Evolutionary conservation across 352 stramenopile species (phyloP).

Genomic region (Nothophytophthora sp.): DNA sequence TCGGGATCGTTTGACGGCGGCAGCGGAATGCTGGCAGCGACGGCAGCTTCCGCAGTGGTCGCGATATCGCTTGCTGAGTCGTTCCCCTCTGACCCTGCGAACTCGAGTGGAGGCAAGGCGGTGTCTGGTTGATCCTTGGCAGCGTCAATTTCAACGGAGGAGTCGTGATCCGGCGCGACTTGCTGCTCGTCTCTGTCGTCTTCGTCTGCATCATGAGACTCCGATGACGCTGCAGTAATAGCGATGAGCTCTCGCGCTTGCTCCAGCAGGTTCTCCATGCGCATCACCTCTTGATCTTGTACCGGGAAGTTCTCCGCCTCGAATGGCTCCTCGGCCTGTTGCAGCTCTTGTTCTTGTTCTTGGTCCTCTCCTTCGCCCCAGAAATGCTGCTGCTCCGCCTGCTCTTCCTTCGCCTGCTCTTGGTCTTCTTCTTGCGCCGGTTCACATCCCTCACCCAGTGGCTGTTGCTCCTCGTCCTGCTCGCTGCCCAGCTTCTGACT

Average conservation of each 20-base stretch:
- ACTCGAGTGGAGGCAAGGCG: neutral
- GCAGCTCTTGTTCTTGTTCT: neutral
- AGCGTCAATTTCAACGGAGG: slow-evolving; percentile 4
- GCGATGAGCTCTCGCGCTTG: slow-evolving; percentile 8
- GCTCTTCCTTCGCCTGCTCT: neutral
- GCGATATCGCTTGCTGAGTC: slow-evolving; percentile 7
- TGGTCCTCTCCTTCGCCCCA: neutral
- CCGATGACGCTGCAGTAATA: slow-evolving; percentile 3
- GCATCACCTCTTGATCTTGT: slow-evolving; percentile 6
- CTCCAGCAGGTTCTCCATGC: neutral
- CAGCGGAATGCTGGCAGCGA: slow-evolving; percentile 15
- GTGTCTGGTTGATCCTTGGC: slow-evolving; percentile 2
- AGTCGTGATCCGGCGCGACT: neutral
- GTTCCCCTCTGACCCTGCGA: neutral
- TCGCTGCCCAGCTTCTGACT: too few relatives aligned
- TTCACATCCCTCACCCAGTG: neutral
- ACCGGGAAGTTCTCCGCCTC: slow-evolving; percentile 4
- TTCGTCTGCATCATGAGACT: slow-evolving; percentile 4
- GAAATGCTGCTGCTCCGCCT: neutral
- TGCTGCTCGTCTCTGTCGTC: slow-evolving; percentile 4
- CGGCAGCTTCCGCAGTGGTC: slow-evolving; percentile 8
- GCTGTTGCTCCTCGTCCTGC: neutral
- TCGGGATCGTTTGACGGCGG: slow-evolving; percentile 12
- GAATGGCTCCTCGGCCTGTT: neutral
- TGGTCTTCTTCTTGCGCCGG: neutral